Percentiles rank a stretch among this genome's conserved stretches.
Conservation (phyloP, 2,329 filamentous ascomycete genomes). For the Fusarium sp. region DNA sequence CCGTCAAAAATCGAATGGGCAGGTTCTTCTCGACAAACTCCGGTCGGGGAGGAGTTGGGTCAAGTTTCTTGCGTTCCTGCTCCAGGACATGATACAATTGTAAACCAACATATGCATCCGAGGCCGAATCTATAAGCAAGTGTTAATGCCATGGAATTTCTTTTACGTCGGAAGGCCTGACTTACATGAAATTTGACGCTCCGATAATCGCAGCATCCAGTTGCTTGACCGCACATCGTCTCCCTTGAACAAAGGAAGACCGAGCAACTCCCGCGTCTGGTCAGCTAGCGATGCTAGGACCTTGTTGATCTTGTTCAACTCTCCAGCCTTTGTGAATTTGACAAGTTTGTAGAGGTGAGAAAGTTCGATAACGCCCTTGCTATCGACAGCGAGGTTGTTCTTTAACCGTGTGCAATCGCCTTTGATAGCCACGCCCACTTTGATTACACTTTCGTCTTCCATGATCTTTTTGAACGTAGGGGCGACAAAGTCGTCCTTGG, state of each 20-base stretch:
- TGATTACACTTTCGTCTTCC: slow-evolving; percentile 78
- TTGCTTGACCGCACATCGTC: slow-evolving; percentile 78
- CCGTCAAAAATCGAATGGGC: slow-evolving; percentile 70
- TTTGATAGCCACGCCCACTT: slow-evolving; percentile 83
- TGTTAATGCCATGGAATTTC: slow-evolving; percentile 13
- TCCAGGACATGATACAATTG: slow-evolving; percentile 83
- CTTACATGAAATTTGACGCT: slow-evolving; percentile 80
- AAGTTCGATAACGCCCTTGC: slow-evolving; percentile 81
- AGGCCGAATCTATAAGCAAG: slow-evolving; percentile 75
- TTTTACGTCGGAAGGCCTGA: neutral
- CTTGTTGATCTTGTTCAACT: slow-evolving; percentile 74
- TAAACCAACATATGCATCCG: slow-evolving; percentile 85
- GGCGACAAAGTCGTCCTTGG: slow-evolving; percentile 73
- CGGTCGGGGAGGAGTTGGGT: slow-evolving; percentile 80
- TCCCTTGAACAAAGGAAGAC: slow-evolving; percentile 83
- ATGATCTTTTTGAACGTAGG: slow-evolving; percentile 80
- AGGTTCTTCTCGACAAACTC: slow-evolving; percentile 76
- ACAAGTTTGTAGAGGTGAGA: slow-evolving; percentile 87
- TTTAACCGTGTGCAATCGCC: slow-evolving; percentile 79
- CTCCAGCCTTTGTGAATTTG: slow-evolving; percentile 70
- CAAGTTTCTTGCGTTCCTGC: slow-evolving; percentile 73
- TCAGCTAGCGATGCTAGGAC: slow-evolving; percentile 74
- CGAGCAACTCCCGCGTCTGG: slow-evolving; percentile 80
- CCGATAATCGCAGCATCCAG: slow-evolving; percentile 77
- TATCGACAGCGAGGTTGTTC: slow-evolving; percentile 75